phyloP scores from a whole-genome alignment of 257 asterid species.

The Solanum verrucosum region DNA sequence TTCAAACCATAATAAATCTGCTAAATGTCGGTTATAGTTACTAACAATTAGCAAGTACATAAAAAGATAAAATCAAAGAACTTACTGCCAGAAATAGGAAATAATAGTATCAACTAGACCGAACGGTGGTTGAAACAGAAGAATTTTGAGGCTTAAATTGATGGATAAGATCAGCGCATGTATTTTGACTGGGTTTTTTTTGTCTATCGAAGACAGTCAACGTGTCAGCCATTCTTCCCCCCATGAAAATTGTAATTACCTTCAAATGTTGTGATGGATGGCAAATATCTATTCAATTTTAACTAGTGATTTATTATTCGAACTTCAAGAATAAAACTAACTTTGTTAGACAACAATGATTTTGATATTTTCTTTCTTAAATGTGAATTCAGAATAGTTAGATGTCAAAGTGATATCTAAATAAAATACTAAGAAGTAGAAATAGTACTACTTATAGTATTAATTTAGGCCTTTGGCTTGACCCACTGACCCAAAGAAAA shows the following conservation, averaged over 20 bases:
- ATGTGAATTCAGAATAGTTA: background rate
- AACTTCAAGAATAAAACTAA: no score
- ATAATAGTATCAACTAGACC: background rate
- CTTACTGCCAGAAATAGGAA: background rate
- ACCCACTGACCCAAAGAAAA: background rate
- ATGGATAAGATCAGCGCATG: background rate
- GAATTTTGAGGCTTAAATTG: background rate
- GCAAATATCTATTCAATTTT: no score
- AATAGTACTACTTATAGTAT: background rate
- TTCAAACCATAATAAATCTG: background rate
- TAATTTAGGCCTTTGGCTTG: background rate
- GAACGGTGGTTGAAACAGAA: background rate
- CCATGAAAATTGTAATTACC: background rate
- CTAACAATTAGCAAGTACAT: background rate
- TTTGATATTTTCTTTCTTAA: no score
- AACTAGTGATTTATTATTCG: no score
- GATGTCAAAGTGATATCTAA: background rate
- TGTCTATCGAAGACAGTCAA: no score
- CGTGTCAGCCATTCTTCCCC: no score
- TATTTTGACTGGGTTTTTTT: no score
- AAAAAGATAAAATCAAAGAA: background rate
- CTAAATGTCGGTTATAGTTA: background rate
- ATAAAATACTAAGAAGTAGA: background rate
- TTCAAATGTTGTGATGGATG: background rate
- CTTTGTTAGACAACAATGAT: background rate